Percentiles rank a stretch among this genome's conserved stretches.
These are phyloP conservation scores for Chlorella variabilis DNA, from an alignment of 163 green algal species.

Conservation along the genomic window DNA sequence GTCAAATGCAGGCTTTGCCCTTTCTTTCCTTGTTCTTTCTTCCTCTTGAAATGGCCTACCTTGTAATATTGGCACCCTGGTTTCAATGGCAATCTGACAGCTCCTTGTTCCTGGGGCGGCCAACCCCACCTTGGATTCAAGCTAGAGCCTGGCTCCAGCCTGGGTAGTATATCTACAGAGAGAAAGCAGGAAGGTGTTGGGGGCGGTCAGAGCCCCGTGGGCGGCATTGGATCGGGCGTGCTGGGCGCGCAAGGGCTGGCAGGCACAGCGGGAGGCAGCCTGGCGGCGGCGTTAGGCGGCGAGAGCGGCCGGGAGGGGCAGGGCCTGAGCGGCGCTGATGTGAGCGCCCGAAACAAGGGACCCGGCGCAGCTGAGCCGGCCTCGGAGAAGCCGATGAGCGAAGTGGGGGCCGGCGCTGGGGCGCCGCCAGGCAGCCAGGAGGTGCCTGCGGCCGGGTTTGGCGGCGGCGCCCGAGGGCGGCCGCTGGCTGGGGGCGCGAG, in stretches of 20 bases:
- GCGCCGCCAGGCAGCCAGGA: constrained; percentile 6
- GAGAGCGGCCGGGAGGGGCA: background rate
- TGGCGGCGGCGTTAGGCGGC: background rate
- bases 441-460: constrained; percentile 6
- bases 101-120: too few relatives aligned
- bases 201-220: background rate
- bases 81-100: too few relatives aligned
- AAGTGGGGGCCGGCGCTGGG: background rate
- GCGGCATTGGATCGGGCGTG: background rate
- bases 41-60: too few relatives aligned
- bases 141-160: too few relatives aligned
- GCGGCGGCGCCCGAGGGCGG: background rate
- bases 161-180: too few relatives aligned
- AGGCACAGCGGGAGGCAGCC: background rate
- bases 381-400: background rate
- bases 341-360: background rate
- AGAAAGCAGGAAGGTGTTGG: background rate
- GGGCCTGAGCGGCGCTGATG: background rate
- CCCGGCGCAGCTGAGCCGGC: background rate
- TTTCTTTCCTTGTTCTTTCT: too few relatives aligned
- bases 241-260: background rate
- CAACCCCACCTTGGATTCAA: too few relatives aligned
- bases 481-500: background rate
- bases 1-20: too few relatives aligned
- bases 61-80: too few relatives aligned